Conservation (phyloP, 345 rosid genomes). For the Syzygium oleosum region DNA sequence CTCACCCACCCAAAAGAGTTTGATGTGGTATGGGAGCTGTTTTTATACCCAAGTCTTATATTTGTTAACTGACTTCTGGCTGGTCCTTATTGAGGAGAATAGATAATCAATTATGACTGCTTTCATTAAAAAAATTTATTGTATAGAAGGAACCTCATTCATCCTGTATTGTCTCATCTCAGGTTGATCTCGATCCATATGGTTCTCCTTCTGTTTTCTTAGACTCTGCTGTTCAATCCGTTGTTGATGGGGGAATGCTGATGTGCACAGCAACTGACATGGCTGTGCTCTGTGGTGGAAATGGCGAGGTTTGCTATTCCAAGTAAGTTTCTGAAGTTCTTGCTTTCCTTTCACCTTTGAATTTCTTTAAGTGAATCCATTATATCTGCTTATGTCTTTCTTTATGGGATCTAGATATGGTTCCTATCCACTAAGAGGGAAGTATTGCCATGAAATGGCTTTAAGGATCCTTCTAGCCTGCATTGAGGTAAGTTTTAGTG, state of each 20-base stretch:
- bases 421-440: slow-evolving; percentile 89
- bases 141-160: background rate
- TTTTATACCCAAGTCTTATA: background rate
- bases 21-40: slow-evolving; percentile 58
- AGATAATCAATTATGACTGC: background rate
- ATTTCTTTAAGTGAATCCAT: slow-evolving; percentile 1
- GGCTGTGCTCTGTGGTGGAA: slow-evolving; percentile 99
- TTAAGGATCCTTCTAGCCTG: slow-evolving; percentile 92
- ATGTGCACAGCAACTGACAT: slow-evolving; percentile 99
- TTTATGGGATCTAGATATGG: slow-evolving; percentile 53
- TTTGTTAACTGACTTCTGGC: background rate
- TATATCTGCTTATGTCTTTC: slow-evolving; percentile 3
- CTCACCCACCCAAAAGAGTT: slow-evolving; percentile 91
- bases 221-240: slow-evolving; percentile 95
- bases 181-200: slow-evolving; percentile 99
- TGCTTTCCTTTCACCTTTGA: background rate
- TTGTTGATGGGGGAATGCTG: slow-evolving; percentile 89
- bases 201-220: slow-evolving; percentile 95
- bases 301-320: slow-evolving; percentile 99
- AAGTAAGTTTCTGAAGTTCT: slow-evolving; percentile 52
- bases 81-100: background rate
- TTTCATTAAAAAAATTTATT: background rate
- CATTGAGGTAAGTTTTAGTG: slow-evolving; percentile 58
- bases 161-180: slow-evolving; percentile 9
- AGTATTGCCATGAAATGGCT: slow-evolving; percentile 99